These are phyloP conservation scores for Exophiala aquamarina DNA, from an alignment of 2,329 filamentous ascomycete species.

Conservation along the genomic window DNA sequence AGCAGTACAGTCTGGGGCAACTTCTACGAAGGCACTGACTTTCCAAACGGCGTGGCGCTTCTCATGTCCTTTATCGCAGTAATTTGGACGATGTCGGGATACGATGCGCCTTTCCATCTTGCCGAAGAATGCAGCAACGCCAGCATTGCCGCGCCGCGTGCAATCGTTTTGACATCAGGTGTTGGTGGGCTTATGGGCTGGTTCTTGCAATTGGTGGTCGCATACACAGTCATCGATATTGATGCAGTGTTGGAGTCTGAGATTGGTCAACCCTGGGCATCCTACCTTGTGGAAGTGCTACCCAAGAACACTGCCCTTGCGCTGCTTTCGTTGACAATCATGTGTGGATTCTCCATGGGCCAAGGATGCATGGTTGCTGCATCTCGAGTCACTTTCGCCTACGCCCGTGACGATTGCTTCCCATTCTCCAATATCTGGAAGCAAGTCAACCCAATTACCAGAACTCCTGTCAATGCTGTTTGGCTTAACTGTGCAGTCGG, in stretches of 20 bases:
- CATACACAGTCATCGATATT: conserved; percentile 69
- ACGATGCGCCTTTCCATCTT: conserved; percentile 71
- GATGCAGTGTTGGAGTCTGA: conserved; percentile 58
- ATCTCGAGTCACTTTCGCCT: conserved; percentile 69
- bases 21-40: conserved; percentile 67
- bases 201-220: conserved; percentile 71
- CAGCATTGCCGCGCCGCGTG: conserved; percentile 66
- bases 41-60: conserved; percentile 65
- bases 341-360: conserved; percentile 70
- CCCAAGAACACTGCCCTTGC: conserved; percentile 60
- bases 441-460: conserved; percentile 59
- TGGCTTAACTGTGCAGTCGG: conserved; percentile 65
- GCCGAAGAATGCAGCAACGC: conserved; percentile 75
- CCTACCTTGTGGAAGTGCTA: conserved; percentile 66
- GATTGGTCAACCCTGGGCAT: conserved; percentile 69
- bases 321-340: conserved; percentile 65
- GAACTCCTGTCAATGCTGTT: conserved; percentile 69
- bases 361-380: conserved; percentile 69
- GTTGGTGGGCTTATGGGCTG: conserved; percentile 69
- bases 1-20: conserved; percentile 63
- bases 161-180: conserved; percentile 68
- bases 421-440: conserved; percentile 61
- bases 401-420: conserved; percentile 71
- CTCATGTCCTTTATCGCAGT: conserved; percentile 72
- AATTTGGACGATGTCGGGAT: conserved; percentile 68